phyloP scores from a whole-genome alignment of 208 protist genomes.

The Cochliopodium minus region DNA sequence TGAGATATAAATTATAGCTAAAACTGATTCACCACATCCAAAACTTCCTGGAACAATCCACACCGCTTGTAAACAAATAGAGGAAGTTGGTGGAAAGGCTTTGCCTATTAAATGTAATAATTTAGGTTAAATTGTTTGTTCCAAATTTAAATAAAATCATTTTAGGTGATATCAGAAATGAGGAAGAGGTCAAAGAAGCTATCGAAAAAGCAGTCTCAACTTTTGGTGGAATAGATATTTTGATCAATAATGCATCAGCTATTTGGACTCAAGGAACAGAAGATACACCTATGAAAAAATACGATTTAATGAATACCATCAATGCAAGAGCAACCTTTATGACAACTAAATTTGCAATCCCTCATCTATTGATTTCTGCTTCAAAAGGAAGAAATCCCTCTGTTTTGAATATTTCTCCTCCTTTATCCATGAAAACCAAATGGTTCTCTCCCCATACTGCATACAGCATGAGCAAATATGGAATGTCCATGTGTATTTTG shows the following conservation, averaged over 20 bases:
- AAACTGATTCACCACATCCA: constrained; percentile 28
- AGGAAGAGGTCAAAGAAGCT: constrained; percentile 28
- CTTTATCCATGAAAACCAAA: background rate
- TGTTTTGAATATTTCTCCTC: background rate
- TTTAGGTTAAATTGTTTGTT: constrained; percentile 14
- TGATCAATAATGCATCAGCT: constrained; percentile 55
- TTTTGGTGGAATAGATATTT: constrained; percentile 54
- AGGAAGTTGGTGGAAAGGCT: constrained; percentile 21
- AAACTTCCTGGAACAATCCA: constrained; percentile 50
- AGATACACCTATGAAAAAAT: constrained; percentile 39
- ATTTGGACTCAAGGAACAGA: constrained; percentile 30
- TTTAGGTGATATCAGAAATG: constrained; percentile 5
- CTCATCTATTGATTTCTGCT: background rate
- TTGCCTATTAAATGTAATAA: constrained; percentile 24
- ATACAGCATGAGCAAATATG: constrained; percentile 43
- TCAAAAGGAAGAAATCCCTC: constrained; percentile 17
- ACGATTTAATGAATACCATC: constrained; percentile 29
- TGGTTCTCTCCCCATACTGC: background rate
- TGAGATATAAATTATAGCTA: constrained; percentile 48
- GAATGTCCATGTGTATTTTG: constrained; percentile 40
- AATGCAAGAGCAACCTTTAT: constrained; percentile 21
- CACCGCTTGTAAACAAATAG: constrained; percentile 41
- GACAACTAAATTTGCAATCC: background rate
- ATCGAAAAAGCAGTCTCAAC: constrained; percentile 36
- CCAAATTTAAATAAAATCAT: constrained; percentile 16